These are phyloP conservation scores for Solanum stenotomum DNA, from an alignment of 257 asterid species.

Conservation along the genomic window DNA sequence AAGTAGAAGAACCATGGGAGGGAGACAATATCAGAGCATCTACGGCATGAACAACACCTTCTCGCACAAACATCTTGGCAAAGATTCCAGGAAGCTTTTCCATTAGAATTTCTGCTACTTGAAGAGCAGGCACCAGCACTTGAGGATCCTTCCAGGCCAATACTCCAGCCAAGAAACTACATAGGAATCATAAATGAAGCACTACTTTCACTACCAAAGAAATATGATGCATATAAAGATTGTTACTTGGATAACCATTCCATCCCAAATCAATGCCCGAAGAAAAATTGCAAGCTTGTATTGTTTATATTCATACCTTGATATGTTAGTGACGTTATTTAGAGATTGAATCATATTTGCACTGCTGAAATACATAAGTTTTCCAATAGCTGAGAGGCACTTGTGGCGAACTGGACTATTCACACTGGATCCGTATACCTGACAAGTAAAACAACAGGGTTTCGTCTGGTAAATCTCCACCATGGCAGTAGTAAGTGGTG, in stretches of 20 bases:
- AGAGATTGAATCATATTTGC: slow-evolving; percentile 79
- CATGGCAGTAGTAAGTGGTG: neutral
- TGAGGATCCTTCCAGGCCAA: slow-evolving; percentile 99
- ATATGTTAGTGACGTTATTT: slow-evolving; percentile 59
- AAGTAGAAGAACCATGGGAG: slow-evolving; percentile 26
- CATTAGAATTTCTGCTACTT: slow-evolving; percentile 92
- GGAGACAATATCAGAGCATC: slow-evolving; percentile 57
- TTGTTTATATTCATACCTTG: slow-evolving; percentile 48
- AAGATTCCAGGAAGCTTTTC: slow-evolving; percentile 87
- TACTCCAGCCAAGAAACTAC: slow-evolving; percentile 92
- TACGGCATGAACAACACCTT: slow-evolving; percentile 97
- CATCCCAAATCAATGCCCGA: neutral
- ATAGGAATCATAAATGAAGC: slow-evolving; percentile 9
- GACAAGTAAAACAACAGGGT: slow-evolving; percentile 16
- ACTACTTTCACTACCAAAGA: neutral
- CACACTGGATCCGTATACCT: slow-evolving; percentile 98
- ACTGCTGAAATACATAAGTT: slow-evolving; percentile 90
- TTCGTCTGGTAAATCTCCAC: neutral
- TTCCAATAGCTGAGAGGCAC: slow-evolving; percentile 92
- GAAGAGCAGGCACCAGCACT: slow-evolving; percentile 93
- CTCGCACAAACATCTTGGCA: slow-evolving; percentile 87
- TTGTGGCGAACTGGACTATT: slow-evolving; percentile 95
- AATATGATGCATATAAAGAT: neutral
- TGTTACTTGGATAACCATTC: neutral
- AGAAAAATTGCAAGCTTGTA: neutral